These are phyloP conservation scores for Escallonia rubra DNA, from an alignment of 129 eudicot genomes.

Conservation along the genomic window DNA sequence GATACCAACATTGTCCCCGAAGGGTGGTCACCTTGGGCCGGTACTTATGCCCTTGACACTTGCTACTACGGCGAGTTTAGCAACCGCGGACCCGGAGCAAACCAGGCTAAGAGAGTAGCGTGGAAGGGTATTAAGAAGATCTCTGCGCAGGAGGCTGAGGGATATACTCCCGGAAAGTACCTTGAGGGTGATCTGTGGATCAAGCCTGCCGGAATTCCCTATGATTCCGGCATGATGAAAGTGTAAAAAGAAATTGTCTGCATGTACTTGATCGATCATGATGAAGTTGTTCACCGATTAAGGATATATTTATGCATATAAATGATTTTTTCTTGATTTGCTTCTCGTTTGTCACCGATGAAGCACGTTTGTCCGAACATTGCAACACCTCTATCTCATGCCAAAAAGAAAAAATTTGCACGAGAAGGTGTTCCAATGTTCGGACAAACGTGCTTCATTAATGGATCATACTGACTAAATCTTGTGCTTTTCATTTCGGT, in stretches of 20 bases:
- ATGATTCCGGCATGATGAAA: conserved; percentile 37
- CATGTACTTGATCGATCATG: too few relatives aligned
- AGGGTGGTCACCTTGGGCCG: conserved; percentile 54
- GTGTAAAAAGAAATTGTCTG: conserved; percentile 10
- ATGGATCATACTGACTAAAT: too few relatives aligned
- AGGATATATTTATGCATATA: too few relatives aligned
- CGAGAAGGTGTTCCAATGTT: neutral
- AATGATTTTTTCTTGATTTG: neutral
- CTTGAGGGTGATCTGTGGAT: conserved; percentile 38
- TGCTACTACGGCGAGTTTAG: conserved; percentile 32
- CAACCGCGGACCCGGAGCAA: conserved; percentile 37
- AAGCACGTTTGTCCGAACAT: too few relatives aligned
- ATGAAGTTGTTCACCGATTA: too few relatives aligned
- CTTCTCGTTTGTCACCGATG: too few relatives aligned
- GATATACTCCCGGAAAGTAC: conserved; percentile 30
- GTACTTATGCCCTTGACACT: conserved; percentile 26
- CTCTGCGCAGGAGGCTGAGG: conserved; percentile 11
- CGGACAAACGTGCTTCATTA: neutral
- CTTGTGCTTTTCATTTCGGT: too few relatives aligned
- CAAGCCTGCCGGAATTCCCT: conserved; percentile 27
- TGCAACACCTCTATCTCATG: too few relatives aligned
- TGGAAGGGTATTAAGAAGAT: conserved; percentile 38
- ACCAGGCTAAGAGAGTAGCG: conserved; percentile 17
- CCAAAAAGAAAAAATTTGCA: too few relatives aligned
- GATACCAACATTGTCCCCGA: conserved; percentile 31